Base-by-base conservation (phyloP, 768 basidiomycete species). In the Trametes coccinea region DNA sequence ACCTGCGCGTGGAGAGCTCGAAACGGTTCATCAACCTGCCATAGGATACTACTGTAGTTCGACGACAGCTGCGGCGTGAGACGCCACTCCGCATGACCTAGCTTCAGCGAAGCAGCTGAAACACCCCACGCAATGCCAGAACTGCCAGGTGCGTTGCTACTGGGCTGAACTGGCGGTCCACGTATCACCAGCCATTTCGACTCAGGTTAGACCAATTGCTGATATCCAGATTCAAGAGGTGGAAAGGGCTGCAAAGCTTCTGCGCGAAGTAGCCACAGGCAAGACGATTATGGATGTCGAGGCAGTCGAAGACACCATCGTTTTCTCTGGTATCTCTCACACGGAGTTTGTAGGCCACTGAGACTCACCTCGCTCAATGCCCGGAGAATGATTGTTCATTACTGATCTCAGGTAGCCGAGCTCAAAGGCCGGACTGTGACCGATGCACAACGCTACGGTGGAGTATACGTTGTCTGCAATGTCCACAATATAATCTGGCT, bases 221-320 rank as follows among this genome's bases (percentile, higher is more conserved):
- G 22, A 46, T 46, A 22, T 46, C 14, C 49, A 31, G 31, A 5
- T 22, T 67, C 69, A 66, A 89, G 90, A 92, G 71, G 90, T 92
- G 2, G 84, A 92, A 72, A 75, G 84, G 31, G 89, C 90, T 4
- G 82, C 82, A 1, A 77, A 77, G 51, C 76, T 90, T 43, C 70
- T 92, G 34, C 77, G 78, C 52, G 71, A 77, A 2, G 66, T 84
- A n/a, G 85, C 82, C 13, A 71, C 71, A 11, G 84, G 82, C 7
- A 85, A 83, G 68, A 70, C 64, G 33, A 85, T 92, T 39, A 72
- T 75, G 53, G 73, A 74, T 33, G 87, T 90, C 0, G 82, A 87
- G 46, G 80, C 86, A 0, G 72, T 67, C 17, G 80, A 86, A 65
- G 90, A 91, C 70, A 72, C 72, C 2, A 82, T 90, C 47, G 88